Conservation (phyloP, 1,284 basidiomycete species). For the Mixia osmundae region DNA sequence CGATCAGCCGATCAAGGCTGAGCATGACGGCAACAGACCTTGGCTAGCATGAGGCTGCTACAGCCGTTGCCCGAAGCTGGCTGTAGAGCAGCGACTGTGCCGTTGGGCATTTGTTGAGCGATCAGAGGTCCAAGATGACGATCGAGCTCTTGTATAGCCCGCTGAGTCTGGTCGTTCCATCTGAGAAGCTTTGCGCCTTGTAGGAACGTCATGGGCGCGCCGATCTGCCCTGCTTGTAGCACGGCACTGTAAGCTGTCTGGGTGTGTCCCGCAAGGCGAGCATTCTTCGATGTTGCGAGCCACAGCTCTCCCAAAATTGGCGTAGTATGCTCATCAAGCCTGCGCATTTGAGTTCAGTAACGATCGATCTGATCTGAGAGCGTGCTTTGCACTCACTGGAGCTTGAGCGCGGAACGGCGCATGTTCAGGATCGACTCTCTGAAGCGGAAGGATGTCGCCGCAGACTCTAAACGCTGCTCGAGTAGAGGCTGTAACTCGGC, state of each 20-base stretch:
- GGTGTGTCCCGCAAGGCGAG: slow-evolving; percentile 78
- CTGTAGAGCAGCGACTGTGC: background rate
- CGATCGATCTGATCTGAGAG: background rate
- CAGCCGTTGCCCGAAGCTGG: background rate
- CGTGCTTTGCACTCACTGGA: slow-evolving; percentile 31
- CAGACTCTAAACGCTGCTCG: slow-evolving; percentile 37
- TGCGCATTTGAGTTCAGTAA: slow-evolving; percentile 5
- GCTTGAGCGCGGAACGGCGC: slow-evolving; percentile 57
- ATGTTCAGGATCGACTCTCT: slow-evolving; percentile 78
- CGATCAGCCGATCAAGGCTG: background rate
- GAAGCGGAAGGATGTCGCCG: slow-evolving; percentile 73
- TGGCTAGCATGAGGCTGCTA: background rate
- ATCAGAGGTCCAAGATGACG: background rate
- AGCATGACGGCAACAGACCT: background rate
- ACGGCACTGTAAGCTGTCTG: slow-evolving; percentile 95
- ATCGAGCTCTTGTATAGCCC: slow-evolving; percentile 71
- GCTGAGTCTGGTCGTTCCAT: slow-evolving; percentile 53
- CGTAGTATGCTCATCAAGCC: background rate
- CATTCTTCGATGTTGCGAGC: slow-evolving; percentile 83
- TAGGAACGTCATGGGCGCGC: slow-evolving; percentile 58
- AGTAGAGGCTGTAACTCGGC: slow-evolving; percentile 3
- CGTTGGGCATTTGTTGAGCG: slow-evolving; percentile 6
- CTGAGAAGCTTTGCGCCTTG: slow-evolving; percentile 76
- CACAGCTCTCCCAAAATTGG: slow-evolving; percentile 56
- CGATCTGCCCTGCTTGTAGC: slow-evolving; percentile 61